Evolutionary conservation across 1,284 basidiomycete genomes (phyloP), one percentile per base, ranked within the genome.

Genomic region (Phylloboletellus chloephorus): DNA sequence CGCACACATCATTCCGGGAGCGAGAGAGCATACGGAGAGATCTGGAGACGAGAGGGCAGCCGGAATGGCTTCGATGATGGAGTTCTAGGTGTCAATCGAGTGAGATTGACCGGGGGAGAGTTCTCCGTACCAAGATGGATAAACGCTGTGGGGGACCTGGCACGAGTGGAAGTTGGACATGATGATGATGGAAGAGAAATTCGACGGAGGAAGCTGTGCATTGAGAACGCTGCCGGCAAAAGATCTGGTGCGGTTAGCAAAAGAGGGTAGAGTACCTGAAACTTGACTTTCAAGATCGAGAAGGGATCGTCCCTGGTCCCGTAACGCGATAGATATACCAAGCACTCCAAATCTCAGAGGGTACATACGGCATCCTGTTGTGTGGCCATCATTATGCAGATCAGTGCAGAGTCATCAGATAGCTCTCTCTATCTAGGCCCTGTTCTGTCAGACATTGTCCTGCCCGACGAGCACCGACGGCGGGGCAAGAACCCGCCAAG

Each of bases 251-350:
- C n/a, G n/a, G n/a, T n/a, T n/a, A n/a, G n/a, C n/a, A n/a, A n/a
- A 22, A 10, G 34, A n/a, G 29, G 61, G 61, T 43, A 61, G 62
- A 63, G 58, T 47, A 61, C 58, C 61, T 60, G 60, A 58, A 58
- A 54, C 59, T 53, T 61, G 58, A 48, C 52, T 61, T 58, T 63
- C 51, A 46, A 58, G 60, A 62, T 64, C 58, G 59, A 60, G 57
- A 49, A 48, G 46, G 50, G 61, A 60, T 60, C 58, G 62, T 54
- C 61, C 62, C 62, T 60, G 54, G 54, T 64, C 56, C 33, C 58
- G 58, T 60, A 60, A 60, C 28, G 29, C 33, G 46, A 61, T 63
- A 64, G 46, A 61, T 63, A 64, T 57, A 60, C 57, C 59, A 60
- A 59, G 58, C 37, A 54, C 44, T 44, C 36, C 48, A 59, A 60